Evolutionary conservation across 306 rosid genomes (phyloP).

Genomic region (Cucurbita ficifolia): DNA sequence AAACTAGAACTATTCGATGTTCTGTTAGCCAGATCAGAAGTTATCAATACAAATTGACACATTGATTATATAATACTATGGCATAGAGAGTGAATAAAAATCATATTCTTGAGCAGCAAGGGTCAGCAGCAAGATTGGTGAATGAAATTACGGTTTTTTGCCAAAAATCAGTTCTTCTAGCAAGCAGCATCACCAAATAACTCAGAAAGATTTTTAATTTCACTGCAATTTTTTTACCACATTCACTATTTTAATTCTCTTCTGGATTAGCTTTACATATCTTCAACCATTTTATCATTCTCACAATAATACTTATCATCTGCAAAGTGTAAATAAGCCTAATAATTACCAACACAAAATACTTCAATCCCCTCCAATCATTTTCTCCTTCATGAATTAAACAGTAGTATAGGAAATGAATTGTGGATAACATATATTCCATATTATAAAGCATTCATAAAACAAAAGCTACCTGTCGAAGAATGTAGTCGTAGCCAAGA

Average conservation of each 20-base stretch:
- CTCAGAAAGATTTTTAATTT: not conserved
- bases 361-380: not conserved
- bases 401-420: not conserved
- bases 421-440: not conserved
- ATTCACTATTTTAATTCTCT: not conserved
- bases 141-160: not conserved
- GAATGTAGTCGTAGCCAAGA: conserved; percentile 88
- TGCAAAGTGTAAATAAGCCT: not conserved
- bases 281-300: not conserved
- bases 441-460: not conserved
- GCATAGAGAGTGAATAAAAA: not conserved
- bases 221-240: not conserved
- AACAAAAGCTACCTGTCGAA: conserved; percentile 55
- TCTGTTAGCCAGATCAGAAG: not conserved
- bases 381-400: not conserved
- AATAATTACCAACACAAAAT: not conserved
- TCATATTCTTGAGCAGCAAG: not conserved
- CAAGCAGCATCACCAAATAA: not conserved
- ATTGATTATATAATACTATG: not conserved
- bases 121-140: not conserved
- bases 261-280: not conserved
- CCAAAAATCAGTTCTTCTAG: not conserved
- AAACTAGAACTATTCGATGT: not conserved
- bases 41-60: not conserved
- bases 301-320: not conserved